A percentile compares a stretch with the other conserved stretches of the same genome.
These are phyloP conservation scores for Aspergillus sojae DNA, from an alignment of 2,329 filamentous ascomycete genomes.

Conservation along the genomic window DNA sequence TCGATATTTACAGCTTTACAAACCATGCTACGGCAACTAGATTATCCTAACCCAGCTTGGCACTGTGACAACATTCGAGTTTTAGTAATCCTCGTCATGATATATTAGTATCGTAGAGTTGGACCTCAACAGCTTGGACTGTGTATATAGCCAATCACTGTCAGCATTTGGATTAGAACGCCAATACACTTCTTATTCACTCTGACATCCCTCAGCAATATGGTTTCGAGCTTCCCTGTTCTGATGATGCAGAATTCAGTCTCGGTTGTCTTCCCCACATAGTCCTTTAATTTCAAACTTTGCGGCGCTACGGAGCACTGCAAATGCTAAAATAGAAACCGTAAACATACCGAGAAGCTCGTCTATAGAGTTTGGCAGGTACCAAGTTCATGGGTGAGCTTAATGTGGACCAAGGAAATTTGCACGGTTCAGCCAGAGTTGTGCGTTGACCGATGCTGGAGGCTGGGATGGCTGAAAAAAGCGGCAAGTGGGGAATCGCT, in stretches of 20 bases:
- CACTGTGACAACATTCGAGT: too few species aligned
- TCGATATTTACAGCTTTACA: too few species aligned
- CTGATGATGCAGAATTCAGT: too few species aligned
- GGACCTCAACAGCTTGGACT: too few species aligned
- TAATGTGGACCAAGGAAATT: background rate
- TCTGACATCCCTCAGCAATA: background rate
- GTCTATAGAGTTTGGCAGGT: background rate
- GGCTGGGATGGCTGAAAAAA: background rate
- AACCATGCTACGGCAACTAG: too few species aligned
- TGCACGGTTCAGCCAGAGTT: background rate
- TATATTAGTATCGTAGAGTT: too few species aligned
- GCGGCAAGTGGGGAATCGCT: background rate
- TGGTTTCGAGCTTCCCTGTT: background rate
- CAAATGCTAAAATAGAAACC: too few species aligned
- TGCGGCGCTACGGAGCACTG: background rate
- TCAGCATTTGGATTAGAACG: too few species aligned
- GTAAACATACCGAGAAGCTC: background rate
- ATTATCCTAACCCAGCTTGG: too few species aligned
- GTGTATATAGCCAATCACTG: background rate
- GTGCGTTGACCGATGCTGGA: background rate
- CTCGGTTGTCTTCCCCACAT: background rate
- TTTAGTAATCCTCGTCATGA: too few species aligned
- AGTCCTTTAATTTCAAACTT: background rate
- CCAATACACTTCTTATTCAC: background rate
- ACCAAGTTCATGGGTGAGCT: background rate